Conservation (phyloP, 495 filamentous ascomycete species). For the Penicillium dipodomyicola region DNA sequence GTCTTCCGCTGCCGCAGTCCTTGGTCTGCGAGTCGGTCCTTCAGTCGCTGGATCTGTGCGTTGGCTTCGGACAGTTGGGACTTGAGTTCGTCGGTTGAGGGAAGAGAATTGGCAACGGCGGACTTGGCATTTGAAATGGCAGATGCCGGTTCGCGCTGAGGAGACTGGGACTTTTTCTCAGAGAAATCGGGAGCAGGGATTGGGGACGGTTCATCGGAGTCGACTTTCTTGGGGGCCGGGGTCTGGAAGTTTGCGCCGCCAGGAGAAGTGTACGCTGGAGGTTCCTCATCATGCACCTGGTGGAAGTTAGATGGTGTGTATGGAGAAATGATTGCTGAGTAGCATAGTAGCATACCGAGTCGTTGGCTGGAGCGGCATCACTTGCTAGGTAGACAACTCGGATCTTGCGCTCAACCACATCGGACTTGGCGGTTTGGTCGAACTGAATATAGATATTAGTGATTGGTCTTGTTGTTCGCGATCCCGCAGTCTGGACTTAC, state of each 20-base stretch:
- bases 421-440: slow-evolving; percentile 70
- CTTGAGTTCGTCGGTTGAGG: slow-evolving; percentile 63
- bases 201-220: slow-evolving; percentile 33
- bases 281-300: slow-evolving; percentile 42
- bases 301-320: slow-evolving; percentile 11
- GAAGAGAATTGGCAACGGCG: slow-evolving; percentile 43
- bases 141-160: slow-evolving; percentile 20
- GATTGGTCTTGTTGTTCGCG: background rate
- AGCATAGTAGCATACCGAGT: slow-evolving; percentile 42
- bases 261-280: slow-evolving; percentile 58
- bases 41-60: slow-evolving; percentile 66
- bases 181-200: slow-evolving; percentile 44
- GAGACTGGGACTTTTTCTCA: slow-evolving; percentile 44
- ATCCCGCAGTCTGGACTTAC: slow-evolving; percentile 49
- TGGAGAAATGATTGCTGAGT: background rate
- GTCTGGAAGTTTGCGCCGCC: slow-evolving; percentile 49
- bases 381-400: slow-evolving; percentile 79
- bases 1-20: slow-evolving; percentile 68
- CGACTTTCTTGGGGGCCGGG: slow-evolving; percentile 41
- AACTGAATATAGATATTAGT: slow-evolving; percentile 43
- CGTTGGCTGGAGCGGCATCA: slow-evolving; percentile 49
- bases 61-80: slow-evolving; percentile 72
- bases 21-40: slow-evolving; percentile 65
- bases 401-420: slow-evolving; percentile 91
- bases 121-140: slow-evolving; percentile 34